Evolutionary conservation across 2,329 filamentous ascomycete genomes (phyloP).

Genomic region (Aspergillus sp.): DNA sequence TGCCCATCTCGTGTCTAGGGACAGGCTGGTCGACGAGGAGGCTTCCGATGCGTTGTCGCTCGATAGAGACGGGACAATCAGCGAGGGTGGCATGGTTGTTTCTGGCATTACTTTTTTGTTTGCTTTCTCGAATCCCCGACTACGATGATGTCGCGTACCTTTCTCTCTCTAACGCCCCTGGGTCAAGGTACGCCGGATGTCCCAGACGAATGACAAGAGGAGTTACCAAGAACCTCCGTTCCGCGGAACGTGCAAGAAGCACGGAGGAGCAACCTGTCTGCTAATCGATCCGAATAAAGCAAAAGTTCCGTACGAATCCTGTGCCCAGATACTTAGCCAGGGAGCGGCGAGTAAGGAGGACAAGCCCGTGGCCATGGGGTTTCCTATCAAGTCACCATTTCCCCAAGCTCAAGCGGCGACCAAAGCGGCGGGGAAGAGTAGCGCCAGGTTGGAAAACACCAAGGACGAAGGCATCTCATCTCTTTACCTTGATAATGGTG

Average conservation of each 20-base stretch:
- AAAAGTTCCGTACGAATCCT: conserved; percentile 14
- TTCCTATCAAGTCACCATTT: conserved; percentile 7
- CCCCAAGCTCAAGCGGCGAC: background rate
- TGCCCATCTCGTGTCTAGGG: conserved; percentile 29
- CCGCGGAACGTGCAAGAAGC: conserved; percentile 1
- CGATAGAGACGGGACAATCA: conserved; percentile 32
- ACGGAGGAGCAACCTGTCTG: conserved; percentile 4
- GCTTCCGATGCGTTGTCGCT: conserved; percentile 26
- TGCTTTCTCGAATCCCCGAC: background rate
- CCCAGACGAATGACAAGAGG: background rate
- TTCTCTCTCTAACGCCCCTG: background rate
- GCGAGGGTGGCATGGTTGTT: conserved; percentile 18
- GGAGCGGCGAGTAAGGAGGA: conserved; percentile 14
- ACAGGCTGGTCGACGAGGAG: conserved; percentile 30
- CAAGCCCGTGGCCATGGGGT: conserved; percentile 8
- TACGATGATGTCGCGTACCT: background rate
- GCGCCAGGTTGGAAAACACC: background rate
- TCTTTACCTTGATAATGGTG: conserved; percentile 8
- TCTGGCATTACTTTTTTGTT: background rate
- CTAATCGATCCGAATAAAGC: conserved; percentile 13
- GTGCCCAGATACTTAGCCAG: conserved; percentile 24
- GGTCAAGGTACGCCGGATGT: background rate
- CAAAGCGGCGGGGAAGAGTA: background rate
- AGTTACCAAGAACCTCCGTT: background rate
- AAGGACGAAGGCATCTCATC: conserved; percentile 1